Conservation (phyloP, 331 rosid species). For the Phaseolus coccineus region DNA sequence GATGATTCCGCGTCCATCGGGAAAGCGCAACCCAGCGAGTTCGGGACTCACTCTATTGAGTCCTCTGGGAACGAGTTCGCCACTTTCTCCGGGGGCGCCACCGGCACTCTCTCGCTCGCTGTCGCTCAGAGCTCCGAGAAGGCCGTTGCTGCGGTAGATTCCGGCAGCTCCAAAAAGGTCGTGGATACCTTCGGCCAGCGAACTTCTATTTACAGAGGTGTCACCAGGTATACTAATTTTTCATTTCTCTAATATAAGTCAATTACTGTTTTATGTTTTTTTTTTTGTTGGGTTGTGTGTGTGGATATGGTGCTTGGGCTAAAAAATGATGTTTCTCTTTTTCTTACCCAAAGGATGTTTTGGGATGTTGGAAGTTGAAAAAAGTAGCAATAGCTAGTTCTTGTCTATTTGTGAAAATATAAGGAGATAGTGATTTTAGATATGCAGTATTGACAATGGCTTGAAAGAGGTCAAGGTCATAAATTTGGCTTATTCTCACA, state of each 20-base stretch:
- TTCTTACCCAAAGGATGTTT: conserved; percentile 35
- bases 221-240: conserved; percentile 66
- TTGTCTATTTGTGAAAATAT: conserved; percentile 38
- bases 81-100: conserved; percentile 51
- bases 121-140: conserved; percentile 61
- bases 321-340: background rate
- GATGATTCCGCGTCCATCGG: conserved; percentile 83
- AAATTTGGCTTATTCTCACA: conserved; percentile 31
- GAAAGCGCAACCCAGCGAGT: conserved; percentile 63
- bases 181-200: conserved; percentile 94
- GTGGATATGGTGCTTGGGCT: background rate
- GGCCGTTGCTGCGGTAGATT: conserved; percentile 46
- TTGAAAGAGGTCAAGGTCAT: conserved; percentile 36
- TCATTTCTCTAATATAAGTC: background rate
- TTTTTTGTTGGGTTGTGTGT: background rate
- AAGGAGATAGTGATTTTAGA: conserved; percentile 30
- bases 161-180: conserved; percentile 64
- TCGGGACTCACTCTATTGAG: conserved; percentile 67
- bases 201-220: conserved; percentile 97
- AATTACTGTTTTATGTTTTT: background rate
- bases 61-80: conserved; percentile 66
- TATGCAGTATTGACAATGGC: background rate
- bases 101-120: conserved; percentile 64
- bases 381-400: conserved; percentile 17
- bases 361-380: conserved; percentile 28